Conservation (phyloP, 2,329 filamentous ascomycete genomes). For the Pezicula radicicola region DNA sequence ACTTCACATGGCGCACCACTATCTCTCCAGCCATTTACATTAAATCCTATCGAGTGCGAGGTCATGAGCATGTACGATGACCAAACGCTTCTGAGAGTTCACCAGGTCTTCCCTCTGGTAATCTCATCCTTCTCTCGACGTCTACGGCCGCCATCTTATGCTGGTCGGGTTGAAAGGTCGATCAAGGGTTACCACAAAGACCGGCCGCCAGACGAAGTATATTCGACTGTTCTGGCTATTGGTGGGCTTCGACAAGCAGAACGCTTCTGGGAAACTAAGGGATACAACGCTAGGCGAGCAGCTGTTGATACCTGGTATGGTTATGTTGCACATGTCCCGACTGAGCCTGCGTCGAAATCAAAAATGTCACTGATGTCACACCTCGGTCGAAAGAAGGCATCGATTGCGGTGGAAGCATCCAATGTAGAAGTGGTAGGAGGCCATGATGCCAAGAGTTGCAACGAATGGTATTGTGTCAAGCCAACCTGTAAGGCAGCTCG, state of each 20-base stretch:
- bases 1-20: conserved; percentile 48
- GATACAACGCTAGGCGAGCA: conserved; percentile 57
- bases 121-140: conserved; percentile 63
- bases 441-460: conserved; percentile 23
- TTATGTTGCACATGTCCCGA: conserved; percentile 42
- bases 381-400: conserved; percentile 56
- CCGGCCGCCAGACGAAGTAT: conserved; percentile 59
- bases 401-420: conserved; percentile 5
- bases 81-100: conserved; percentile 57
- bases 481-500: conserved; percentile 22
- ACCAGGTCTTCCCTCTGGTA: conserved; percentile 62
- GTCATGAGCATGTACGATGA: conserved; percentile 66
- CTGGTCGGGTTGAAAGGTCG: conserved; percentile 58
- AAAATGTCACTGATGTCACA: conserved; percentile 44
- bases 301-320: conserved; percentile 60
- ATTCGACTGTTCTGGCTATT: conserved; percentile 56
- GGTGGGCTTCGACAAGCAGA: conserved; percentile 62
- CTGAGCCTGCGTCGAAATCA: conserved; percentile 40
- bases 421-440: conserved; percentile 18
- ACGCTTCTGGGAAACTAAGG: conserved; percentile 63
- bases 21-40: conserved; percentile 49
- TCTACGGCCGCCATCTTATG: conserved; percentile 61
- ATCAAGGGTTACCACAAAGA: conserved; percentile 62
- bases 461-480: conserved; percentile 32
- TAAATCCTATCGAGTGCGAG: conserved; percentile 59